Base-by-base conservation (phyloP, 2,329 filamentous ascomycete genomes). In the Xylariaceae sp. region DNA sequence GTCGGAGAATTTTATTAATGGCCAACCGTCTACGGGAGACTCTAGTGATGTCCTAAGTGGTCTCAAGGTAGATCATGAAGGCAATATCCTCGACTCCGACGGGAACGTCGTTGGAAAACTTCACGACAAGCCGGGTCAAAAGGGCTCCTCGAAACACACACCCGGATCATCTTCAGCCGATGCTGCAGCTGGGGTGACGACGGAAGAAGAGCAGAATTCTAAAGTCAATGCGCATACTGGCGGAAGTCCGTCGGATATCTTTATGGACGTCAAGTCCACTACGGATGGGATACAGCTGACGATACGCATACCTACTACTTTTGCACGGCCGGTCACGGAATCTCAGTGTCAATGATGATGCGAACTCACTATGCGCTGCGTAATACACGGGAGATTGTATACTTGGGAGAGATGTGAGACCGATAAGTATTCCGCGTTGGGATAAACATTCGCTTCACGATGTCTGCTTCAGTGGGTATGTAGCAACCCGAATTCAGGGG, bases 211-310 rank as follows among this genome's bases (percentile, higher is more conserved):
- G 30, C 60, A 64, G 34, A 65, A 69, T 58, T 70, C 66, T 1
- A 70, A 67, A 62, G 68, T 64, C 53, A 71, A 66, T 65, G 72
- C 61, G 74, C 77, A 63, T 73, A 68, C 58, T n/a, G 69, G 68
- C n/a, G 75, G 73, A 62, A 75, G 73, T 61, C 80, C 80, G 2
- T 80, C 80, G 1, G 81, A 84, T 66, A 78, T 84, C 34, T 83
- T 80, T 64, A 67, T 84, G 58, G 81, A 84, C 63, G 80, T 84
- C n/a, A 70, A 70, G 69, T 83, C 80, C 39, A 84, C 81, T 3
- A 80, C 76, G 47, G 81, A 83, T 56, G 81, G 81, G 1, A 82
- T 83, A 65, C 81, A 83, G 69, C 69, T 83, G 56, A 82, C 78
- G 30, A 82, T 83, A 64, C 79, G 81, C 66, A 83, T 83, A 59